Percentiles rank a stretch among this genome's conserved stretches.
Conservation (phyloP, 1,284 basidiomycete species). For the Ganoderma lucidum region DNA sequence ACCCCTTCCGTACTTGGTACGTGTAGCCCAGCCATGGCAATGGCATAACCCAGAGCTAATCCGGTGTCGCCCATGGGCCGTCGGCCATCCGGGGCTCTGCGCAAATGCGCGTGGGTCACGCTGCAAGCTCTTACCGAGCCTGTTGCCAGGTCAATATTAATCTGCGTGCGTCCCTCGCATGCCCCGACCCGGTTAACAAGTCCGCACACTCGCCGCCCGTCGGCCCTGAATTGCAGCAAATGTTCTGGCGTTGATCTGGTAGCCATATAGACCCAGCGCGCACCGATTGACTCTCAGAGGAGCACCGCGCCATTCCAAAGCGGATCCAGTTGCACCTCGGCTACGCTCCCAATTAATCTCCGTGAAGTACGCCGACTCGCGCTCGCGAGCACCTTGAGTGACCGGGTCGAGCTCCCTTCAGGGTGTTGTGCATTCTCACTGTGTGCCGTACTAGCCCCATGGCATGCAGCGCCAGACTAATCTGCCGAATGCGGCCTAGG, state of each 20-base stretch:
- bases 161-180: conserved; percentile 22
- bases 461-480: background rate
- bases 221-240: conserved; percentile 21
- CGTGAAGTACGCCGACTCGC: conserved; percentile 20
- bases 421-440: conserved; percentile 11
- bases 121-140: conserved; percentile 6
- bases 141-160: conserved; percentile 20
- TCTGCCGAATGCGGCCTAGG: background rate
- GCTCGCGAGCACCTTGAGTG: conserved; percentile 13
- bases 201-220: conserved; percentile 17
- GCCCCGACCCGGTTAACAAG: background rate
- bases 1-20: conserved; percentile 18
- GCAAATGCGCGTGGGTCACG: background rate
- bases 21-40: conserved; percentile 10
- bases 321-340: conserved; percentile 17
- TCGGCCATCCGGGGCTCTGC: conserved; percentile 23
- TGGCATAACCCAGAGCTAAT: conserved; percentile 19
- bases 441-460: conserved; percentile 9
- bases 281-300: conserved; percentile 24
- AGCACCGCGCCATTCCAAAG: conserved; percentile 14
- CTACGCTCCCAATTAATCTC: conserved; percentile 20
- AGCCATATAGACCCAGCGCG: conserved; percentile 24
- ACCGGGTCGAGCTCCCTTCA: conserved; percentile 16
- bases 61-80: conserved; percentile 13
- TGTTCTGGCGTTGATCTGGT: conserved; percentile 8